These are phyloP conservation scores for Boletus austroedulis DNA, from an alignment of 1,284 basidiomycete genomes.

Conservation along the genomic window DNA sequence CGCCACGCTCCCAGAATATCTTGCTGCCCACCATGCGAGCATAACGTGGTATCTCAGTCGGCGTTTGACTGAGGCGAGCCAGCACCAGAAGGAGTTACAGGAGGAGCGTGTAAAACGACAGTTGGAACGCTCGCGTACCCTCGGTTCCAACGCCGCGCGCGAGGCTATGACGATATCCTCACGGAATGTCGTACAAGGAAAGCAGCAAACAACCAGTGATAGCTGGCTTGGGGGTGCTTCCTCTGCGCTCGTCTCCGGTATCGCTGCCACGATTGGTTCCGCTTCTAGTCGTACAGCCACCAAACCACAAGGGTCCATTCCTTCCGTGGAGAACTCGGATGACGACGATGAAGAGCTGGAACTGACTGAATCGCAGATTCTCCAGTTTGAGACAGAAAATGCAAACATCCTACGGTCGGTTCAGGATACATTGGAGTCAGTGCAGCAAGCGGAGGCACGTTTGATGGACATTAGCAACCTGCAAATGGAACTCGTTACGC, in stretches of 20 bases:
- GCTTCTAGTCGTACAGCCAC: conserved; percentile 33
- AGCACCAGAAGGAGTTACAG: conserved; percentile 81
- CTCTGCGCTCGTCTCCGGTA: conserved; percentile 51
- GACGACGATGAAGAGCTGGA: conserved; percentile 73
- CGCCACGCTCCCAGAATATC: conserved; percentile 60
- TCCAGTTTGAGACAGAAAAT: conserved; percentile 89
- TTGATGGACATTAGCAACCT: conserved; percentile 87
- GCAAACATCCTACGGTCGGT: conserved; percentile 78
- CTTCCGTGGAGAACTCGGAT: conserved; percentile 47
- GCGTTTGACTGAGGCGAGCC: conserved; percentile 73
- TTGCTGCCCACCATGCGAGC: conserved; percentile 79
- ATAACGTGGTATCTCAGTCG: conserved; percentile 84
- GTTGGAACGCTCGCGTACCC: conserved; percentile 70
- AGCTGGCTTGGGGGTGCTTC: conserved; percentile 68
- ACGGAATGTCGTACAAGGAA: conserved; percentile 18
- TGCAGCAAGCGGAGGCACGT: conserved; percentile 85
- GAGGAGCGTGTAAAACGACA: conserved; percentile 83
- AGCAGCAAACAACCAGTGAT: conserved; percentile 32
- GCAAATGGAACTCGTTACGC: conserved; percentile 84
- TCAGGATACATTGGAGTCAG: conserved; percentile 79
- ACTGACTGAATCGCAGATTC: conserved; percentile 78
- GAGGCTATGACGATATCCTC: conserved; percentile 49
- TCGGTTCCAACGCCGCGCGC: conserved; percentile 69
- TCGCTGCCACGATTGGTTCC: conserved; percentile 64
- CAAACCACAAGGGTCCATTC: conserved; percentile 26